phyloP scores from a whole-genome alignment of 208 protist genomes.

The Strigomonas culicis region DNA sequence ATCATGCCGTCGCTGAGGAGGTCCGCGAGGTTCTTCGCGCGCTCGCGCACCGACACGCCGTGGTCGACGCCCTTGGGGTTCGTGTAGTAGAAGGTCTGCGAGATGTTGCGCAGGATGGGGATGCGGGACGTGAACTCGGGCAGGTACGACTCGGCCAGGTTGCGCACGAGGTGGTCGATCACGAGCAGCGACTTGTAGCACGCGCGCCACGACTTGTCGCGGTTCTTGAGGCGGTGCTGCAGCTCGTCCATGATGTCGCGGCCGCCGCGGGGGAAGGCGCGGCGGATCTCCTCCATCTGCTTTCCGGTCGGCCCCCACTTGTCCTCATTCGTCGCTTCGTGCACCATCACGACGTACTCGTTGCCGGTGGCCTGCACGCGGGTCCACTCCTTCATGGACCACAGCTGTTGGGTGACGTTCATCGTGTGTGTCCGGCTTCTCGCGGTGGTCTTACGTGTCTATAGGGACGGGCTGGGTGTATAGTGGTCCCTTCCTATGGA shows the following conservation, averaged over 20 bases:
- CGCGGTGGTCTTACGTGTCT: too few relatives aligned
- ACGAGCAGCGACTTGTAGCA: conserved; percentile 90
- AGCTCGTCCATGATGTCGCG: conserved; percentile 80
- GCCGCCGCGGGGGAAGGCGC: conserved; percentile 52
- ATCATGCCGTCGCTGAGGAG: conserved; percentile 73
- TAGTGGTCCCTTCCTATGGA: too few relatives aligned
- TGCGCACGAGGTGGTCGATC: conserved; percentile 82
- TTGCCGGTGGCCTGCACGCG: conserved; percentile 72
- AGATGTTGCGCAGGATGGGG: conserved; percentile 63
- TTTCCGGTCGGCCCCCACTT: conserved; percentile 86
- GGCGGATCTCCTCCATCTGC: conserved; percentile 86
- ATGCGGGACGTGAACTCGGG: conserved; percentile 68
- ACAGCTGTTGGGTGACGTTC: conserved; percentile 64
- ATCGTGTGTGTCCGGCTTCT: too few relatives aligned
- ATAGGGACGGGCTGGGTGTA: too few relatives aligned
- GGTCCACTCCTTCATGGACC: conserved; percentile 72
- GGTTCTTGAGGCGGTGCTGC: conserved; percentile 72
- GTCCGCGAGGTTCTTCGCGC: conserved; percentile 74
- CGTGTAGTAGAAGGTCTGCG: conserved; percentile 81
- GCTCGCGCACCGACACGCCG: conserved; percentile 84
- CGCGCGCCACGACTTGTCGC: conserved; percentile 77
- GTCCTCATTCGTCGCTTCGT: conserved; percentile 85
- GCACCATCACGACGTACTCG: conserved; percentile 66
- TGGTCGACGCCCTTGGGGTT: conserved; percentile 85
- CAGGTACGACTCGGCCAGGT: conserved; percentile 54